Evolutionary conservation across 2,329 filamentous ascomycete genomes (phyloP), one percentile per base, ranked within the genome.

Genomic region (Xylariaceae sp.): DNA sequence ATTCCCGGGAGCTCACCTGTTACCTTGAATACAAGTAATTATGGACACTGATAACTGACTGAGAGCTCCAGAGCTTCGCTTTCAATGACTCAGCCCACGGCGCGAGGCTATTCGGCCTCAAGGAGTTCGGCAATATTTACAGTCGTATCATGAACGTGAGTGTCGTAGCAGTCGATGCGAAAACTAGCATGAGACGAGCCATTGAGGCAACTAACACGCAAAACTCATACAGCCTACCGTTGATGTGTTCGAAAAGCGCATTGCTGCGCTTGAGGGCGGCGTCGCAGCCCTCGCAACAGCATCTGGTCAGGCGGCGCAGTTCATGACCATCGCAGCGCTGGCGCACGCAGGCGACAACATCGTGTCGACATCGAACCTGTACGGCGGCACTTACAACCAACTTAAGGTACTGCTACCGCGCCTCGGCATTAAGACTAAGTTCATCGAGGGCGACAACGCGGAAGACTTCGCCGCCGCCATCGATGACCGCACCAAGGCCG

Each of bases 81-180:
- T 99, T 99, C 83, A 88, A 97, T 83, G 91, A 97, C 78, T 96
- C 91, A 45, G 93, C 92, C 43, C 94, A 97, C 69, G 94, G 91
- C 58, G 94, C 94, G 50, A 87, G 92, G 72, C 87, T 99, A 35
- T 99, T 99, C 71, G 90, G 91, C 70, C 89, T 99, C 73, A 95
- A 97, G 78, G 92, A 97, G 76, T 89, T 91, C 67, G 94, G 92
- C 75, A 97, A 97, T 77, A 96, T 97, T 73, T 99, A 99, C 81
- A 94, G 88, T 72, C 91, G 94, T 61, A 92, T 99, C 67, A 91
- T 90, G 88, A 97, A 97, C 75, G 89, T 91, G 68, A 50, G 60
- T 51, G 11, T 11, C 6, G 13, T 18, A 26, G 11, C n/a, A 23
- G 10, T 29, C 15, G 9, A 20, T 24, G 6, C 10, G 9, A 29